These are phyloP conservation scores for Entomortierella beljakovae DNA, from an alignment of 192 early-diverging fungal genomes.

Conservation along the genomic window DNA sequence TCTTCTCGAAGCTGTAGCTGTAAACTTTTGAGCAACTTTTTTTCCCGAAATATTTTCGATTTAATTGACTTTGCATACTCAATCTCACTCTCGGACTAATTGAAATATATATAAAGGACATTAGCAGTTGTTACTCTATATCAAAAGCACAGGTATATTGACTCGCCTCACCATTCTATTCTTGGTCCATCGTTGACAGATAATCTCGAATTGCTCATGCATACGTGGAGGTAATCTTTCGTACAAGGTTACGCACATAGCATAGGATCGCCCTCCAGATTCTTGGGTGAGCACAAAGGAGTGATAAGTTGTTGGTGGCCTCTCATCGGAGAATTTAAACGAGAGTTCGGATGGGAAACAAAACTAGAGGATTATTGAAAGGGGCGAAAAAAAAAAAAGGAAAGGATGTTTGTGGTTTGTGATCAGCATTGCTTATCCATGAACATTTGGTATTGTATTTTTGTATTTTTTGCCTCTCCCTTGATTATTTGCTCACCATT, in stretches of 20 bases:
- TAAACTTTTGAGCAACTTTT: background rate
- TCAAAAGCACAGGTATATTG: background rate
- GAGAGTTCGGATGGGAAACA: constrained; percentile 54
- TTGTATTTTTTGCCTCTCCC: background rate
- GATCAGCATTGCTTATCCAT: too few species aligned
- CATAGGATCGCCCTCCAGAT: constrained; percentile 48
- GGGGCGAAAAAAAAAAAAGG: background rate
- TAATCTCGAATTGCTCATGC: constrained; percentile 21
- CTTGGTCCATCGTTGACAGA: constrained; percentile 43
- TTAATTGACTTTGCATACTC: constrained; percentile 45
- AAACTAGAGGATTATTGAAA: constrained; percentile 31
- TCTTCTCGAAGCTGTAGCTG: constrained; percentile 31
- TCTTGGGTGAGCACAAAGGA: constrained; percentile 59
- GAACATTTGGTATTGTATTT: too few species aligned
- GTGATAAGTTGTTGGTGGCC: constrained; percentile 48
- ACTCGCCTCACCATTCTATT: constrained; percentile 19
- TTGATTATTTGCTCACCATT: constrained; percentile 10
- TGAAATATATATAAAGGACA: background rate
- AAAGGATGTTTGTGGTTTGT: too few species aligned
- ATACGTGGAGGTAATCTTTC: constrained; percentile 37
- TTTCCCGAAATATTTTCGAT: constrained; percentile 29
- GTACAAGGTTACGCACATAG: constrained; percentile 55
- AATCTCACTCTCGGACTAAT: constrained; percentile 47
- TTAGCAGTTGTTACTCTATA: too few species aligned
- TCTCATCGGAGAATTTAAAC: constrained; percentile 33